A percentile compares a stretch with the other conserved stretches of the same genome.
Conservation (phyloP, 345 rosid genomes). For the Viola odorata region DNA sequence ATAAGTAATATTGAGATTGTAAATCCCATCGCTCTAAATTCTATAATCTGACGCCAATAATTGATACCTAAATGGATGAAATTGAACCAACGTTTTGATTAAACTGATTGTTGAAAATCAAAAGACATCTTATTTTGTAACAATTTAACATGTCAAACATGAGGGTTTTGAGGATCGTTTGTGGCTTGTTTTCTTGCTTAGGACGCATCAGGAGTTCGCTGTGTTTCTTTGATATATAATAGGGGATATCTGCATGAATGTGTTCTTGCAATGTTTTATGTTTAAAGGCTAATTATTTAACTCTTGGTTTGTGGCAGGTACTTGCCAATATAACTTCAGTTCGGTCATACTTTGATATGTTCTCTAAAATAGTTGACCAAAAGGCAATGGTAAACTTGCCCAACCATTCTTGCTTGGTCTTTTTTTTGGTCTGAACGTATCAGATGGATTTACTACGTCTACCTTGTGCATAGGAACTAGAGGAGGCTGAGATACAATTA, state of each 20-base stretch:
- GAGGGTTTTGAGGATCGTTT: too few species aligned
- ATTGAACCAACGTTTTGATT: too few species aligned
- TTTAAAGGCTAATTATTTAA: not conserved
- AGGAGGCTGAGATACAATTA: constrained; percentile 72
- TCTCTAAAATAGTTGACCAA: constrained; percentile 41
- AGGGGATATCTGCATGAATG: not conserved
- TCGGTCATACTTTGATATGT: constrained; percentile 55
- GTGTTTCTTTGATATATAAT: not conserved
- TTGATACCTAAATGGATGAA: too few species aligned
- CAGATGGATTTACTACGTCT: constrained; percentile 1
- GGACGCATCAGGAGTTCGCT: too few species aligned
- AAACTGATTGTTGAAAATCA: too few species aligned
- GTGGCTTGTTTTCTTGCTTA: too few species aligned
- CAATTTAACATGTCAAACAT: too few species aligned
- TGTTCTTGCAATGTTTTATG: not conserved
- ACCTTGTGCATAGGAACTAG: constrained; percentile 40
- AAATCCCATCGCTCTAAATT: too few species aligned
- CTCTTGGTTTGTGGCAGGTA: constrained; percentile 38
- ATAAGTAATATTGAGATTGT: too few species aligned
- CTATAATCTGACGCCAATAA: too few species aligned
- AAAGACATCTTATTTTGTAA: too few species aligned
- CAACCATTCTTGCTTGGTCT: not conserved
- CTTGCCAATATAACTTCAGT: constrained; percentile 61
- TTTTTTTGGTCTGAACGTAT: constrained; percentile 8
- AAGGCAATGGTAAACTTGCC: constrained; percentile 47